Percentiles rank a stretch among this genome's conserved stretches.
phyloP scores from a whole-genome alignment of 2,329 filamentous ascomycete species.

The Penicillium sp. region DNA sequence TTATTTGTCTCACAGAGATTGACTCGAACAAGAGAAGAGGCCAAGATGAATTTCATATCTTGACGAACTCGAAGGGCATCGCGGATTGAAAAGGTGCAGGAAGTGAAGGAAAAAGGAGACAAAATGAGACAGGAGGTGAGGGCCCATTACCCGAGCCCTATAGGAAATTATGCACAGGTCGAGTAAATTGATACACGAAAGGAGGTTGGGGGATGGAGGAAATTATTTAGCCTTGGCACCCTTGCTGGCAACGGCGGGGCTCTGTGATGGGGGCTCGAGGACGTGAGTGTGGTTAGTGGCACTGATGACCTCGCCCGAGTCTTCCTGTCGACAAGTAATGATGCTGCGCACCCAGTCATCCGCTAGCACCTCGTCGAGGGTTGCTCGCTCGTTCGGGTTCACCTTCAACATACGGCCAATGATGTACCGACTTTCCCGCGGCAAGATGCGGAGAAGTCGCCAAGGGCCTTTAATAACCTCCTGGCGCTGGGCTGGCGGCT shows the following conservation, averaged over 20 bases:
- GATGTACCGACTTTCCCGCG: slow-evolving; percentile 86
- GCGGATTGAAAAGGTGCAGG: not conserved
- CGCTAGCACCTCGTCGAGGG: slow-evolving; percentile 81
- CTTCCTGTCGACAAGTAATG: slow-evolving; percentile 79
- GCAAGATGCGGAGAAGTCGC: slow-evolving; percentile 83
- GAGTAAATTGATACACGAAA: slow-evolving; percentile 29
- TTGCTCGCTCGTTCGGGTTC: slow-evolving; percentile 80
- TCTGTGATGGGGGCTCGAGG: slow-evolving; percentile 68
- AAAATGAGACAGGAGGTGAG: slow-evolving; percentile 7
- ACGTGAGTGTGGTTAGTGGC: slow-evolving; percentile 83
- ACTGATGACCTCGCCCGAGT: slow-evolving; percentile 73
- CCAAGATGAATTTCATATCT: slow-evolving; percentile 6
- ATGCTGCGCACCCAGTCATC: slow-evolving; percentile 91
- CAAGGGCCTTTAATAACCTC: slow-evolving; percentile 91
- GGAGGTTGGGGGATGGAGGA: not conserved
- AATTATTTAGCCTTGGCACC: slow-evolving; percentile 39
- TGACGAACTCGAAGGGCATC: not conserved
- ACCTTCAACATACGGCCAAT: slow-evolving; percentile 92
- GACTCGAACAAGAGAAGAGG: not conserved
- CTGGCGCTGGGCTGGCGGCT: slow-evolving; percentile 51
- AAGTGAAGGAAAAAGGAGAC: slow-evolving; percentile 12
- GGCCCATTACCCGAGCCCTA: slow-evolving; percentile 1
- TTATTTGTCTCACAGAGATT: not conserved
- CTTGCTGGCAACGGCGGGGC: slow-evolving; percentile 45
- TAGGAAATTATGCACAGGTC: slow-evolving; percentile 30